These are phyloP conservation scores for Paraphaeosphaeria minitans DNA, from an alignment of 2,329 filamentous ascomycete species.

Conservation along the genomic window DNA sequence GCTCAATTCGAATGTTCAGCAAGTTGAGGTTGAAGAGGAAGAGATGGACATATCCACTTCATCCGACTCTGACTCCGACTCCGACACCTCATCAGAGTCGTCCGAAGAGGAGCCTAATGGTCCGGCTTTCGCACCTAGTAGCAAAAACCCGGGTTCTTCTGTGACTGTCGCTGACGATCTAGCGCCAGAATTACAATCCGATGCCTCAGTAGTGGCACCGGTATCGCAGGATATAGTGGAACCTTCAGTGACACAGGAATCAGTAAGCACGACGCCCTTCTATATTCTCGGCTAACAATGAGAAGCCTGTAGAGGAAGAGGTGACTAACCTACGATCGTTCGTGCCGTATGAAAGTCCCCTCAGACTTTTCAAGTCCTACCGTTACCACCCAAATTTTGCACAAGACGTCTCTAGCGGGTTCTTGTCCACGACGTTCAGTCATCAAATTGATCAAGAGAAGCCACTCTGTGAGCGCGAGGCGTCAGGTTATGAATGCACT, in stretches of 20 bases:
- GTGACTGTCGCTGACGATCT: constrained; percentile 44
- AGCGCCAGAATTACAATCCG: constrained; percentile 47
- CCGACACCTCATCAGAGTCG: constrained; percentile 11
- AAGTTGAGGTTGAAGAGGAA: constrained; percentile 29
- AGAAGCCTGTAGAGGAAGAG: constrained; percentile 21
- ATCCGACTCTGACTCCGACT: constrained; percentile 27
- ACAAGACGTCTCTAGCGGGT: constrained; percentile 72
- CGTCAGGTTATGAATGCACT: constrained; percentile 73
- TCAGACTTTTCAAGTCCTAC: constrained; percentile 83
- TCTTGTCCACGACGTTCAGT: constrained; percentile 91
- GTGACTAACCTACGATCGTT: constrained; percentile 40
- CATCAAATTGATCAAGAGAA: constrained; percentile 81
- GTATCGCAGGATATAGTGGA: constrained; percentile 27
- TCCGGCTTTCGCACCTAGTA: constrained; percentile 26
- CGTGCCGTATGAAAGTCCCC: constrained; percentile 79
- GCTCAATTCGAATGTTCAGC: constrained; percentile 6
- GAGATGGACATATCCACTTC: constrained; percentile 43
- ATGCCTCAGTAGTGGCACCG: constrained; percentile 14
- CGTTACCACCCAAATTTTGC: constrained; percentile 84
- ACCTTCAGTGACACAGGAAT: constrained; percentile 7
- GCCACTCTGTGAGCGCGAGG: constrained; percentile 77
- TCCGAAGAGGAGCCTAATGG: constrained; percentile 16
- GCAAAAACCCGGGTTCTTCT: constrained; percentile 17
- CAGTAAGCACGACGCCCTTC: not conserved
- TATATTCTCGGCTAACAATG: constrained; percentile 22